Evolutionary conservation across 345 rosid species (phyloP).

Genomic region (Reutealis trisperma): DNA sequence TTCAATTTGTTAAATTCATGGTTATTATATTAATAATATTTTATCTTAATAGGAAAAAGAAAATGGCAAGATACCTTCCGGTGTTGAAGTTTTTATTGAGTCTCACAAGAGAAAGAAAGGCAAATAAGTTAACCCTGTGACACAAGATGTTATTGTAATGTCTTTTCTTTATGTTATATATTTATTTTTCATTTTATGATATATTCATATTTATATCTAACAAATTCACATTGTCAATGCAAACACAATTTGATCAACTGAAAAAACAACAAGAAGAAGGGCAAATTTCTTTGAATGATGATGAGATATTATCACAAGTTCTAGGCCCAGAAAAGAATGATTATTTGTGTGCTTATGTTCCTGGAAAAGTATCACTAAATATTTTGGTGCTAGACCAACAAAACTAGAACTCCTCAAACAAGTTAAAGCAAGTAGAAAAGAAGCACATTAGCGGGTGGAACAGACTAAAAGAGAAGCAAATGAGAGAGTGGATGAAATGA

Average conservation of each 20-base stretch:
- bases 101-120: background rate
- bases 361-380: background rate
- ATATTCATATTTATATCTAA: background rate
- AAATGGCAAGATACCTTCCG: background rate
- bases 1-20: background rate
- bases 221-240: background rate
- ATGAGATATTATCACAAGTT: background rate
- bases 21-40: background rate
- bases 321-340: background rate
- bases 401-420: background rate
- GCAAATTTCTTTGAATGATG: background rate
- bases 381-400: background rate
- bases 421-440: background rate
- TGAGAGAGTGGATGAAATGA: background rate
- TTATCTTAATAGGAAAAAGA: background rate
- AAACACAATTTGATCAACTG: background rate
- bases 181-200: background rate
- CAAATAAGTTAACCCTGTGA: background rate
- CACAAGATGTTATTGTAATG: background rate
- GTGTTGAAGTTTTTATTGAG: background rate
- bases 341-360: background rate
- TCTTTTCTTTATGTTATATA: background rate
- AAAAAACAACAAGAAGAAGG: background rate
- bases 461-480: background rate
- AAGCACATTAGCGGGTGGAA: background rate